These are phyloP conservation scores for Chrysoporthe cubensis DNA, from an alignment of 2,329 filamentous ascomycete genomes.

Conservation along the genomic window DNA sequence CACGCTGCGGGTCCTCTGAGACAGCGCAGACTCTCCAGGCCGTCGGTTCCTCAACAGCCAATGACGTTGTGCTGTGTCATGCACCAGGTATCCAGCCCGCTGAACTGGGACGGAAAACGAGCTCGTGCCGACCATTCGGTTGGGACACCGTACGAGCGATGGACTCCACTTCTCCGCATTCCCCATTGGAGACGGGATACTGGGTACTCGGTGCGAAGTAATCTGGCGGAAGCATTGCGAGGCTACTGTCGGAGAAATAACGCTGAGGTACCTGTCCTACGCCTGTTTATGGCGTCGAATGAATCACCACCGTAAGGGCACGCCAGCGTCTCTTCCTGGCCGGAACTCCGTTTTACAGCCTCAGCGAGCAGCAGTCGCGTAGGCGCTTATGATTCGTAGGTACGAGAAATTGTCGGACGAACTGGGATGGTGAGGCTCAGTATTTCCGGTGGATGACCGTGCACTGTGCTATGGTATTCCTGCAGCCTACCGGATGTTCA, in stretches of 20 bases:
- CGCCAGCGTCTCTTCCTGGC: neutral
- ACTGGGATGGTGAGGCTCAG: neutral
- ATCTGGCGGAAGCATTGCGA: neutral
- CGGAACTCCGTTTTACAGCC: neutral
- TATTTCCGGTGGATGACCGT: neutral
- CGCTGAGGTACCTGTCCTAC: neutral
- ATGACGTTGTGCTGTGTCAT: neutral
- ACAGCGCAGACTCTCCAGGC: constrained; percentile 5
- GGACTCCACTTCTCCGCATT: constrained; percentile 15
- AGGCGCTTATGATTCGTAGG: neutral
- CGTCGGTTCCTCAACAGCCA: constrained; percentile 15
- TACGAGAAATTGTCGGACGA: neutral
- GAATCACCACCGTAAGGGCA: neutral
- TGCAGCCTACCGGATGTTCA: neutral
- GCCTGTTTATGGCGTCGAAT: neutral
- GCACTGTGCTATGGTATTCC: neutral
- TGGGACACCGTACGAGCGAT: constrained; percentile 6
- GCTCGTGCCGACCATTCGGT: constrained; percentile 3
- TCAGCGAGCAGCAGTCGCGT: neutral
- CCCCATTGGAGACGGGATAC: neutral
- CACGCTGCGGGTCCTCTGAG: neutral
- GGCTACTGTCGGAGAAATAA: neutral
- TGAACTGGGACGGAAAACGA: constrained; percentile 1
- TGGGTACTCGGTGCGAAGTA: neutral
- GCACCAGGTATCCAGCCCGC: constrained; percentile 6